Base-by-base conservation (phyloP, 768 basidiomycete genomes). In the Mycena maculata region DNA sequence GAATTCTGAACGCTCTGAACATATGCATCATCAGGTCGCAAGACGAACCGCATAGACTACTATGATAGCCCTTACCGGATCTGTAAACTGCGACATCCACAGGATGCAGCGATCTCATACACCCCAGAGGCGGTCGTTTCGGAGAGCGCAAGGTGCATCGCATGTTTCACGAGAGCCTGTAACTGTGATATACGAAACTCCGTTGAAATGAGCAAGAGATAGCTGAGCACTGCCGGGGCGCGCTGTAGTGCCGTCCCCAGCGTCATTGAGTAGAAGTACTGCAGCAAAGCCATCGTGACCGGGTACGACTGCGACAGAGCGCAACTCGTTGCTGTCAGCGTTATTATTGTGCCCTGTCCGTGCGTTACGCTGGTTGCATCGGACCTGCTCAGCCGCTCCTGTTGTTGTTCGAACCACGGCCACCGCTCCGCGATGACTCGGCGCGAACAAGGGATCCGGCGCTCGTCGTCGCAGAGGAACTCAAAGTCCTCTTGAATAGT, bases 201-300 rank as follows among this genome's bases (percentile, higher is more conserved):
- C 12, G 70, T 69, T 28, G 72, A 54, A 23, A 73, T 60, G 28
- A 68, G 49, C 11, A 73, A 57, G 28, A 73, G 67, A 16, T 62
- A 42, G 41, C 72, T 69, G n/a, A 71, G 57, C 31, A 73, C 69
- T 7, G 63, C 63, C 3, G 72, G 72, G 0, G 69, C 64, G 18
- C 64, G 70, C n/a, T 71, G 70, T 22, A 72, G 47, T 18, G 66
- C 12, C 38, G 72, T 71, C 18, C 49, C 57, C 12, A 71, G 57
- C 22, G 70, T 38, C 38, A 71, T 31, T 9, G 69, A 39, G 55
- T 73, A 71, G 39, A 73, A 66, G 38, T 73, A 73, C 58, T 73
- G 70, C 23, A 73, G 23, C 31, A 73, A 59, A 16, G 72, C 69
- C 61, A 52, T 41, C 9, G 67, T 64, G 23, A 71, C 65, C 23